Conservation (phyloP, 768 basidiomycete species). For the Termitomyces sp. region DNA sequence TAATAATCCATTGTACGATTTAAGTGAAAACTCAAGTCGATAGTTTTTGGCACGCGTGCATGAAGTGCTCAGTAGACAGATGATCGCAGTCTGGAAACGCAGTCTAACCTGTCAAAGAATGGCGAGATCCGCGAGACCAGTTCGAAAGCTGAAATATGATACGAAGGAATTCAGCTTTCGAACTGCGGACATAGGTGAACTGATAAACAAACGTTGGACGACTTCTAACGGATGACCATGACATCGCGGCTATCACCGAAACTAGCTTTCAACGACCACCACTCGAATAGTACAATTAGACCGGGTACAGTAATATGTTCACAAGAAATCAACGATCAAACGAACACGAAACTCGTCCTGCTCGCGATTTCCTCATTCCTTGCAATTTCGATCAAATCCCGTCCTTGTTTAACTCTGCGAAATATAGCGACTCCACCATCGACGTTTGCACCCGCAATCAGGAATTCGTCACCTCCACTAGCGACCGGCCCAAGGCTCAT, state of each 20-base stretch:
- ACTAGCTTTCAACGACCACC: no score
- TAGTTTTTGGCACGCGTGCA: background rate
- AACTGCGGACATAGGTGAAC: no score
- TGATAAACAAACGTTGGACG: no score
- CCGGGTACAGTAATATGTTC: background rate
- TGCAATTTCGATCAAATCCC: slow-evolving; percentile 44
- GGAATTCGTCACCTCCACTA: slow-evolving; percentile 36
- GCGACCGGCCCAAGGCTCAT: slow-evolving; percentile 42
- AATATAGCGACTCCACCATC: slow-evolving; percentile 56
- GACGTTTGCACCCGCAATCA: slow-evolving; percentile 46
- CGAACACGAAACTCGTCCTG: slow-evolving; percentile 18
- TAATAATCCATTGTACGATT: background rate
- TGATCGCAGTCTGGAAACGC: background rate
- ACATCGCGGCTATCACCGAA: no score
- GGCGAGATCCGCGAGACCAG: no score
- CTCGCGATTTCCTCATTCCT: slow-evolving; percentile 40
- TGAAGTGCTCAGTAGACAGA: background rate
- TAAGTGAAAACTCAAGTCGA: background rate
- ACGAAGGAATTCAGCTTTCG: no score
- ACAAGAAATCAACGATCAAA: background rate
- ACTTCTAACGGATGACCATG: no score
- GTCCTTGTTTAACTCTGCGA: slow-evolving; percentile 47
- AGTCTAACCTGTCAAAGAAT: background rate
- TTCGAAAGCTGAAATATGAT: no score
- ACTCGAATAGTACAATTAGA: background rate